A percentile compares a stretch with the other conserved stretches of the same genome.
These are phyloP conservation scores for Pseudisothecium myosuroides DNA, from an alignment of 225 moss, liverwort and hornwort genomes.

Conservation along the genomic window DNA sequence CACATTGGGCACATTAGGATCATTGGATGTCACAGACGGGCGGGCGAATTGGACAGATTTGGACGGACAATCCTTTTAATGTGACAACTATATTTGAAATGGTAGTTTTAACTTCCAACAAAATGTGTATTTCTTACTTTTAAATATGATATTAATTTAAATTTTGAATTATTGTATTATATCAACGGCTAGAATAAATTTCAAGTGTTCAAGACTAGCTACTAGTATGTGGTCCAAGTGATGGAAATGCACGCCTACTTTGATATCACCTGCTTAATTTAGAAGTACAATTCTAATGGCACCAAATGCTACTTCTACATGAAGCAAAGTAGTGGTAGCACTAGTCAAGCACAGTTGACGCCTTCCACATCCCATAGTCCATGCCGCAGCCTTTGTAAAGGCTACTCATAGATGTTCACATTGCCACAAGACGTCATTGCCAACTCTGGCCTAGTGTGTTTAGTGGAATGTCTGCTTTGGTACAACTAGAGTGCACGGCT, in stretches of 20 bases:
- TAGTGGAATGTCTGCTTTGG: background rate
- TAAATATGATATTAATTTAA: no score
- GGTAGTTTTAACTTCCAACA: no score
- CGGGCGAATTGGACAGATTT: no score
- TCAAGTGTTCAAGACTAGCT: background rate
- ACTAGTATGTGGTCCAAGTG: background rate
- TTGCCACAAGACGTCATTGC: background rate
- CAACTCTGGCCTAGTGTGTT: background rate
- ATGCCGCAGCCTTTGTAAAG: background rate
- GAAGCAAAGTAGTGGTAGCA: background rate
- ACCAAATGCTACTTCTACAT: background rate
- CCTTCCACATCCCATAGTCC: background rate
- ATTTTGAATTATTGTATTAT: no score
- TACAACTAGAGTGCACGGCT: background rate
- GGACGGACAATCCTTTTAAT: no score
- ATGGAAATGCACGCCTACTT: background rate
- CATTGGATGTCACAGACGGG: no score
- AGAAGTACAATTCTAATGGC: background rate
- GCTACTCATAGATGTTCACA: background rate
- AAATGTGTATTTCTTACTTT: no score
- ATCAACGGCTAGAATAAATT: background rate
- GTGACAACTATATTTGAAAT: no score
- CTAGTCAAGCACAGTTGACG: background rate
- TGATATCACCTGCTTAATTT: background rate
- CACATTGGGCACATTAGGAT: no score